Percentiles rank a stretch among this genome's conserved stretches.
Evolutionary conservation across 2,329 filamentous ascomycete species (phyloP).

Genomic region (Xylaria sp.): DNA sequence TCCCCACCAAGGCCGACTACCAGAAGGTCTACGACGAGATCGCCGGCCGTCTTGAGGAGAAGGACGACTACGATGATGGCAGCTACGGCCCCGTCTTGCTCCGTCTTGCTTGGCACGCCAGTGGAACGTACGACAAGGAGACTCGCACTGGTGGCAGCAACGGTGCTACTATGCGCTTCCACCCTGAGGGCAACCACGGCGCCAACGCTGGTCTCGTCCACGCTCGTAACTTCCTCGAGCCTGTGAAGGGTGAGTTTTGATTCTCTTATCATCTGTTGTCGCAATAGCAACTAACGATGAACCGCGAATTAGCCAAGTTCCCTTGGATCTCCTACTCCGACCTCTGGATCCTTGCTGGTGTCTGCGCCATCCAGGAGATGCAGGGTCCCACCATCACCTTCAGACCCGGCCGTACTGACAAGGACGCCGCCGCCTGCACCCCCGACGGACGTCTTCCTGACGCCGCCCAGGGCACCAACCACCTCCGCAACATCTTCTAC

Average conservation of each 20-base stretch:
- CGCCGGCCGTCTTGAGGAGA: constrained; percentile 72
- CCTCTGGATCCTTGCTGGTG: constrained; percentile 87
- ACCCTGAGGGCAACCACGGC: constrained; percentile 81
- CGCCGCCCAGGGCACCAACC: constrained; percentile 67
- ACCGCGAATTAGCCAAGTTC: constrained; percentile 56
- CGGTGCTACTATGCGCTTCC: constrained; percentile 94
- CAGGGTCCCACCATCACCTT: constrained; percentile 81
- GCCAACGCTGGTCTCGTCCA: constrained; percentile 86
- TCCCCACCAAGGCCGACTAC: constrained; percentile 79
- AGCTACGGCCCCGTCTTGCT: constrained; percentile 90
- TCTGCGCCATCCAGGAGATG: constrained; percentile 90
- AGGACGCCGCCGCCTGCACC: constrained; percentile 77
- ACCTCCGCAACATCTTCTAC: constrained; percentile 87
- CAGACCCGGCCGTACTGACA: constrained; percentile 79
- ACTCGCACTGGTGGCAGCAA: constrained; percentile 91
- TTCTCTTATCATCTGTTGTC: not conserved
- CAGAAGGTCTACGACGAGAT: constrained; percentile 92
- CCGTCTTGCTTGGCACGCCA: constrained; percentile 89
- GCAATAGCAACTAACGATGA: constrained; percentile 2
- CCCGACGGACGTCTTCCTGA: constrained; percentile 87
- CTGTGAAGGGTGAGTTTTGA: constrained; percentile 65
- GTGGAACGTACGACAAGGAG: constrained; percentile 83
- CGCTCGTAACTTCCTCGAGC: constrained; percentile 89
- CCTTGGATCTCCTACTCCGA: constrained; percentile 97
- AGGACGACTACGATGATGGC: constrained; percentile 94